phyloP scores from a whole-genome alignment of 1,139 yeast genomes.

The Yamadazyma songkhlaensis region DNA sequence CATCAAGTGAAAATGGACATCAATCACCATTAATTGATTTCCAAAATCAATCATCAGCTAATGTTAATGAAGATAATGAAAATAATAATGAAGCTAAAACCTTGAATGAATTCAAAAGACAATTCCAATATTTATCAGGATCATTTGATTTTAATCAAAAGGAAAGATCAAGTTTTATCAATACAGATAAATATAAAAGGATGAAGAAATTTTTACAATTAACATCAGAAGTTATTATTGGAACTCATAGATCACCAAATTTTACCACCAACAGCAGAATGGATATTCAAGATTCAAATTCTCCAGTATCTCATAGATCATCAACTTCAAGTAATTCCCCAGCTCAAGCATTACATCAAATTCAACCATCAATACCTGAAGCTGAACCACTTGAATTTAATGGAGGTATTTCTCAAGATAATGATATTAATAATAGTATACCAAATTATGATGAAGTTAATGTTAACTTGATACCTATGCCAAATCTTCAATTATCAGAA shows the following conservation, averaged over 20 bases:
- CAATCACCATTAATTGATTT: conserved; percentile 16
- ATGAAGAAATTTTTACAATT: conserved; percentile 74
- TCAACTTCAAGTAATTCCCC: conserved; percentile 17
- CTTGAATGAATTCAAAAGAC: conserved; percentile 26
- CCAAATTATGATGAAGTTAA: conserved; percentile 20
- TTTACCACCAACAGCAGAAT: conserved; percentile 1
- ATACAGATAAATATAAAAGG: conserved; percentile 74
- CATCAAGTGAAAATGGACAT: conserved; percentile 11
- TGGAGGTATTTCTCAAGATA: neutral
- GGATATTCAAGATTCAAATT: conserved; percentile 7
- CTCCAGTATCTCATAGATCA: conserved; percentile 20
- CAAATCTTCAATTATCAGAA: conserved; percentile 34
- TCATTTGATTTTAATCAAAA: conserved; percentile 27
- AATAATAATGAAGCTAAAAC: conserved; percentile 3
- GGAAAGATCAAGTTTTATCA: conserved; percentile 52
- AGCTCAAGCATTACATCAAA: neutral
- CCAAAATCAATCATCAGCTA: conserved; percentile 5
- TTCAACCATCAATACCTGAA: conserved; percentile 10
- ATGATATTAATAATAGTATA: neutral
- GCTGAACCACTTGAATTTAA: neutral
- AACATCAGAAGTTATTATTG: conserved; percentile 76
- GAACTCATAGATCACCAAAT: conserved; percentile 58
- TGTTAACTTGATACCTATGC: conserved; percentile 16
- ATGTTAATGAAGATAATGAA: conserved; percentile 7
- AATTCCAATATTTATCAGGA: conserved; percentile 25